Base-by-base conservation (phyloP, 495 filamentous ascomycete species). In the Penicillium arizonense region DNA sequence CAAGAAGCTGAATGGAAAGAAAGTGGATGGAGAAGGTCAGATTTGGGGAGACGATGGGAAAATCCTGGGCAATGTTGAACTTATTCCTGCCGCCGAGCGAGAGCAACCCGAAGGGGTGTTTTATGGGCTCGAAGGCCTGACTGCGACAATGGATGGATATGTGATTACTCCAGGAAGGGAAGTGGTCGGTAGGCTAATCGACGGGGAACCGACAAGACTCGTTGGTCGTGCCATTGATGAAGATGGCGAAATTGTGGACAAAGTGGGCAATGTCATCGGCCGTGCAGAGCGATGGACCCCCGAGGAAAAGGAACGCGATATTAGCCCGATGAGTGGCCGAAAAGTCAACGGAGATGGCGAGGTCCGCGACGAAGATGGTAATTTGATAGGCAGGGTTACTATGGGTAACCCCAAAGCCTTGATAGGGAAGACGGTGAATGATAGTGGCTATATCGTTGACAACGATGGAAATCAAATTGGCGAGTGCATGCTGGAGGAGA, bases 391-490 rank as follows among this genome's bases (percentile, higher is more conserved):
- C 49, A 86, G 85, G 62, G 75, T 96, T 33, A 93, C 89, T 5
- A 80, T 80, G 6, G 90, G 90, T 44, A 80, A 91, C 40, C 73
- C 90, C 33, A 77, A 74, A 10, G 79, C 84, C 23, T 85, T 89
- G 43, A 71, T 84, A 18, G 90, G 90, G 37, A 88, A 90, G 65
- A 82, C 86, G 59, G 87, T 96, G 45, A 89, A 96, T 61, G 89
- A 92, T 52, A 87, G 93, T 53, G 90, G 89, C 36, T 89, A 90
- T 63, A 88, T 96, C 7, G 72, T 92, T 49, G 88, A 95, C 69
- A 80, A 83, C 52, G 90, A 95, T 62, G 89, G 87, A 57, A 88
- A 87, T 58, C 84, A 83, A 53, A 69, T 96, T 33, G 90, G 90
- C 20, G 89, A 94, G 62, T 87, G 84, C 63, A 88, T 88, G 8